phyloP scores from a whole-genome alignment of 768 basidiomycete genomes.

The Trametes cinnabarina region DNA sequence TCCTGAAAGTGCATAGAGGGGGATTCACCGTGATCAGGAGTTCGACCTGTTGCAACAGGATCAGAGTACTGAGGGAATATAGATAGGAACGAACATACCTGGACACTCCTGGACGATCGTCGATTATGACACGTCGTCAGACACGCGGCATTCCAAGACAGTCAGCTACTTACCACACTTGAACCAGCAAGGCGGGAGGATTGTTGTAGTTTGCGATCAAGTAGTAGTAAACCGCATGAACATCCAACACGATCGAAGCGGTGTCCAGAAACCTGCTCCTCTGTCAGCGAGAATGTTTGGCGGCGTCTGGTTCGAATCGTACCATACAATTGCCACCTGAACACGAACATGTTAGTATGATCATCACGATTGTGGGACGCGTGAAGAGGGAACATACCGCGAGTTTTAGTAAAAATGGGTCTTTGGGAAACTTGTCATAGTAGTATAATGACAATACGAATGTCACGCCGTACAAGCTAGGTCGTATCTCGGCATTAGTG shows the following conservation, averaged over 20 bases:
- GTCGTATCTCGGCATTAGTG: too few species aligned
- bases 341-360: background rate
- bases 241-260: background rate
- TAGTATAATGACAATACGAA: constrained; percentile 5
- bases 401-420: background rate
- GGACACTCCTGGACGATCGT: background rate
- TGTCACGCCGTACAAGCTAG: constrained; percentile 14
- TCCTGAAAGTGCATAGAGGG: too few species aligned
- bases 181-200: background rate
- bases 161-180: constrained; percentile 7
- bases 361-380: background rate
- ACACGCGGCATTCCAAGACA: too few species aligned
- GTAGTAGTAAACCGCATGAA: constrained; percentile 16
- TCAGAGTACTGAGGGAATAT: too few species aligned
- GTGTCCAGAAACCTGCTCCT: constrained; percentile 8
- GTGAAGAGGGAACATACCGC: background rate
- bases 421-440: constrained; percentile 9
- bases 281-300: too few species aligned
- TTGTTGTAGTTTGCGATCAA: constrained; percentile 13
- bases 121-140: too few species aligned
- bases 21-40: background rate
- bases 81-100: background rate
- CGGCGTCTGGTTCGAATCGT: background rate
- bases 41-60: background rate
- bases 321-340: constrained; percentile 5